Evolutionary conservation across 148 eudicot genomes (phyloP).

Genomic region (Rhododendron molle): DNA sequence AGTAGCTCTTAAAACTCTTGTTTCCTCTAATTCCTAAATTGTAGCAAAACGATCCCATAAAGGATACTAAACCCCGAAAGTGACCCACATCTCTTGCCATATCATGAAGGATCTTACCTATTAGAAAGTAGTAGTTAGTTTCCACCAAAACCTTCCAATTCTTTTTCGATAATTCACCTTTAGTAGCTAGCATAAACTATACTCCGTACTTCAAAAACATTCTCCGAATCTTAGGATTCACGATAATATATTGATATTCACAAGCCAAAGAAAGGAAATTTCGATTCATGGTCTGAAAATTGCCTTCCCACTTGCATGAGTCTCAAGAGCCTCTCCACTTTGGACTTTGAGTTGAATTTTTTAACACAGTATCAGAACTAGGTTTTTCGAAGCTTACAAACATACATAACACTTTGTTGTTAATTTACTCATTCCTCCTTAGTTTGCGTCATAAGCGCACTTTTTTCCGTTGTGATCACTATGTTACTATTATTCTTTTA

Average conservation of each 20-base stretch:
- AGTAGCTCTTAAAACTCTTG: neutral
- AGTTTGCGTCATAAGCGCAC: neutral
- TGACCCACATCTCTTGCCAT: neutral
- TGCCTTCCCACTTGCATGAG: neutral
- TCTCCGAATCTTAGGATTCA: neutral
- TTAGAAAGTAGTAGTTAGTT: neutral
- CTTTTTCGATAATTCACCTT: neutral
- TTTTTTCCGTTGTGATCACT: neutral
- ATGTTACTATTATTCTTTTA: neutral
- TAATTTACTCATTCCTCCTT: neutral
- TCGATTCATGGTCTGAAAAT: neutral
- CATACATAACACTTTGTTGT: neutral
- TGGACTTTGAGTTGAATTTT: neutral
- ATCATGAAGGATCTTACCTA: neutral
- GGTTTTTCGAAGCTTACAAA: neutral
- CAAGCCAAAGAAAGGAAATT: neutral
- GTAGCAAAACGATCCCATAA: neutral
- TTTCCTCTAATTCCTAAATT: neutral
- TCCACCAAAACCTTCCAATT: neutral
- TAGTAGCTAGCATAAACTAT: neutral
- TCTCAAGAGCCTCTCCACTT: neutral
- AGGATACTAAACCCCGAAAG: neutral
- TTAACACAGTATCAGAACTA: neutral
- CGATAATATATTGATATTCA: neutral
- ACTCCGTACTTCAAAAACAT: neutral